These are phyloP conservation scores for Tephrocybe rancida DNA, from an alignment of 768 basidiomycete species.

Conservation along the genomic window DNA sequence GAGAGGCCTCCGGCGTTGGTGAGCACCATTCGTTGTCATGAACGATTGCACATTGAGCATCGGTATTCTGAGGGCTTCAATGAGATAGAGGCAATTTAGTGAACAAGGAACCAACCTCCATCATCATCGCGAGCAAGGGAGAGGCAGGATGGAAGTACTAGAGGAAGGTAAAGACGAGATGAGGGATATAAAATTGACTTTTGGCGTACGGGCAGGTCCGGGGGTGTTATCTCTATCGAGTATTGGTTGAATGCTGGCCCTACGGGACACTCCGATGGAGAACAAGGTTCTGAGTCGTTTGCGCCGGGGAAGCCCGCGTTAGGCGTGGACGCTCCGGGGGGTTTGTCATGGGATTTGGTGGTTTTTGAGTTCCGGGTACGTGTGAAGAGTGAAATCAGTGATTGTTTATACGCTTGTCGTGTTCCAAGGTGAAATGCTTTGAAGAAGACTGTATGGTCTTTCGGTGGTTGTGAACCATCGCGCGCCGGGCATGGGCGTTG, in stretches of 20 bases:
- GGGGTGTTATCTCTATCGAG: neutral
- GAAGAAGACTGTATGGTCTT: constrained; percentile 19
- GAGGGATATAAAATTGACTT: neutral
- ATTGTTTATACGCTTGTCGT: constrained; percentile 7
- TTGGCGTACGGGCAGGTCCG: neutral
- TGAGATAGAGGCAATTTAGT: neutral
- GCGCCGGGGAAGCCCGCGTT: neutral
- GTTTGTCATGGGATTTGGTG: no score
- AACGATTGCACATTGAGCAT: neutral
- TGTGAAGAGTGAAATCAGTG: constrained; percentile 2
- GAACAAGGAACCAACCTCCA: constrained; percentile 11
- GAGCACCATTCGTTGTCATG: constrained; percentile 7
- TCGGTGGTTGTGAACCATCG: neutral
- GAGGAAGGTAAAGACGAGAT: neutral
- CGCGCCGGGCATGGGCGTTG: neutral
- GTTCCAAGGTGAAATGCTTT: constrained; percentile 14
- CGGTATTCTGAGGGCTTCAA: neutral
- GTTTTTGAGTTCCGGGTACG: neutral
- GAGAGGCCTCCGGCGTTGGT: neutral
- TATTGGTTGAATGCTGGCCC: neutral
- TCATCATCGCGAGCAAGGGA: constrained; percentile 11
- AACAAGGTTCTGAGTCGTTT: neutral
- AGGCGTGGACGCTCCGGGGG: neutral
- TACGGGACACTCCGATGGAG: neutral
- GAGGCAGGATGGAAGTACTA: constrained; percentile 17